Evolutionary conservation across 2,329 filamentous ascomycete genomes (phyloP), one percentile per base, ranked within the genome.

Genomic region (Hortaea werneckii): DNA sequence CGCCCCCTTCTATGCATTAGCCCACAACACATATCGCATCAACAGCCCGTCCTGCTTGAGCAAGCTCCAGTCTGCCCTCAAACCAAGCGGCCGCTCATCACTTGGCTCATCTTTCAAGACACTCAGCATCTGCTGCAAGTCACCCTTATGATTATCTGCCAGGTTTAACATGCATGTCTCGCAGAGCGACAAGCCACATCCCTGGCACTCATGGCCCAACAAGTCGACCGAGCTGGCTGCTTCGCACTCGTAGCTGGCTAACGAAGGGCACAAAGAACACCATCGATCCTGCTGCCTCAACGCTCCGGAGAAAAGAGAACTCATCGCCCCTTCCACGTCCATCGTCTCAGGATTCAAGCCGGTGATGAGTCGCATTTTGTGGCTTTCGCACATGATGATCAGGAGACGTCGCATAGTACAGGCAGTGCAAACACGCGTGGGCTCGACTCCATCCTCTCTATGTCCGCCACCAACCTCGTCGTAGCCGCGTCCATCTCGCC

Each of bases 261-360:
- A 61, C 8, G 55, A 55, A 2, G 62, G 61, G 43, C 71, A 73
- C 1, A 74, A 40, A 4, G 58, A 58, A 50, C 71, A 73, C 64
- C 66, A 71, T 12, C 9, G 54, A 55, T 59, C 48, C 27, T 41
- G 9, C 7, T 46, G 37, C 7, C 43, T 12, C 13, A 41, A 6
- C 6, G 41, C 32, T 8, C 50, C 50, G 13, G 50, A 40, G 32
- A 56, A 49, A 7, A 60, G 38, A 1, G 46, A 45, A 0, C 48
- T 37, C 12, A 59, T 59, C 0, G 66, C 65, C 1, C 47, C 51
- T 2, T 46, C 45, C 4, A 59, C 53, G 40, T 62, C 54, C n/a
- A 56, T 54, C 1, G 45, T 51, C 7, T 38, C 39, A 6, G 40
- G 10, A 12, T 11, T 42, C 1, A 54, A 41, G 5, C 50, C 49